These are phyloP conservation scores for Diaporthe sp. DNA, from an alignment of 2,329 filamentous ascomycete species.

Conservation along the genomic window DNA sequence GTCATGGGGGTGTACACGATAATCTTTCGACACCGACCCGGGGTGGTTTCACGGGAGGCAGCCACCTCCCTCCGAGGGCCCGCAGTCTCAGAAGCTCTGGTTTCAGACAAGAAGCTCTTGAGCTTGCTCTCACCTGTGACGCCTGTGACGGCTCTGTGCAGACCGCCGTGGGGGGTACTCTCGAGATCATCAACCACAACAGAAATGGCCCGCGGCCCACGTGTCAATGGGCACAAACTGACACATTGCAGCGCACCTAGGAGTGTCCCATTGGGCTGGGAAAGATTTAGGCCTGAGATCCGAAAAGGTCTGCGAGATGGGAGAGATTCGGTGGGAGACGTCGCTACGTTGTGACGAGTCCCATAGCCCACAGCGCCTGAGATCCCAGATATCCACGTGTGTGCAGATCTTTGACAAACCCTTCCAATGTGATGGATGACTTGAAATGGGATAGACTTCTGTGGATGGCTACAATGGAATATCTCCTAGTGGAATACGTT, in stretches of 20 bases:
- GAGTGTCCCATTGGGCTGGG: neutral
- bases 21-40: constrained; percentile 1
- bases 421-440: neutral
- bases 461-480: neutral
- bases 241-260: constrained; percentile 14
- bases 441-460: neutral
- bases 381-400: neutral
- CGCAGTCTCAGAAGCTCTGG: constrained; percentile 21
- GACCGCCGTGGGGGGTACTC: constrained; percentile 2
- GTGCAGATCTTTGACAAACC: neutral
- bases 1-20: neutral
- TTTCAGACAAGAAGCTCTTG: constrained; percentile 18
- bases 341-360: neutral
- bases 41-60: constrained; percentile 21
- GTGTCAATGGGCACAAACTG: constrained; percentile 6
- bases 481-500: neutral
- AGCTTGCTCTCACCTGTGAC: constrained; percentile 12
- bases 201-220: neutral
- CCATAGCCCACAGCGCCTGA: neutral
- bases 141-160: neutral
- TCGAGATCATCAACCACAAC: neutral
- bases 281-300: neutral
- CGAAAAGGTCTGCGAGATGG: neutral
- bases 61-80: constrained; percentile 13
- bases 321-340: neutral